These are phyloP conservation scores for Leccinum obscurum DNA, from an alignment of 768 basidiomycete genomes.

Conservation along the genomic window DNA sequence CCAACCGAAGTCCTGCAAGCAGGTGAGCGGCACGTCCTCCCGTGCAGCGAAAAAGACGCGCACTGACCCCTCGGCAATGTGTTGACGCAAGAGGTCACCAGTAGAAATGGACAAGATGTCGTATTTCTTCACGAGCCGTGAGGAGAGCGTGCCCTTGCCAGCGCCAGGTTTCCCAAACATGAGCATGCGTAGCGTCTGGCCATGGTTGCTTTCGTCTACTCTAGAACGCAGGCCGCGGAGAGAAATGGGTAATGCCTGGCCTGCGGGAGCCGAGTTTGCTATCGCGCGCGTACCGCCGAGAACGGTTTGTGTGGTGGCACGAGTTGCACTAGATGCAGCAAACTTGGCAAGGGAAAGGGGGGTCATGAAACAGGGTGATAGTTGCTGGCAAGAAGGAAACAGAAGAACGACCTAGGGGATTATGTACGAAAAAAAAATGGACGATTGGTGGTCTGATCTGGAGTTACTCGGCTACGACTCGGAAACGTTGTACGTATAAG, in stretches of 20 bases:
- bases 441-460: conserved; percentile 1
- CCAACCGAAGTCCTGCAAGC: conserved; percentile 64
- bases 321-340: conserved; percentile 8
- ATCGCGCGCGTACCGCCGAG: conserved; percentile 27
- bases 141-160: conserved; percentile 83
- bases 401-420: neutral
- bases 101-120: conserved; percentile 77
- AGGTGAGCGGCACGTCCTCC: conserved; percentile 3
- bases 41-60: neutral
- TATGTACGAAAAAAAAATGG: conserved; percentile 21
- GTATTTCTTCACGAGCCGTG: conserved; percentile 76
- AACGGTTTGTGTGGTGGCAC: conserved; percentile 3
- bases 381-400: neutral
- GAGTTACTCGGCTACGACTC: conserved; percentile 5
- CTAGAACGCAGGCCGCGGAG: conserved; percentile 44
- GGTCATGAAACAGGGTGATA: conserved; percentile 19
- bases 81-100: conserved; percentile 82
- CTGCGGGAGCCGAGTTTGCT: conserved; percentile 31
- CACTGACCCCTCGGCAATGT: conserved; percentile 60
- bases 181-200: conserved; percentile 45
- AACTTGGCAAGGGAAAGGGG: conserved; percentile 17
- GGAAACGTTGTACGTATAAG: neutral
- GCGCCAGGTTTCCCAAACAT: conserved; percentile 67
- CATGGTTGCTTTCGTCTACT: conserved; percentile 21
- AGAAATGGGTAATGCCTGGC: conserved; percentile 52